Evolutionary conservation across 1,284 basidiomycete species (phyloP), one percentile per base, ranked within the genome.

Genomic region (Rhodotorula sp.): DNA sequence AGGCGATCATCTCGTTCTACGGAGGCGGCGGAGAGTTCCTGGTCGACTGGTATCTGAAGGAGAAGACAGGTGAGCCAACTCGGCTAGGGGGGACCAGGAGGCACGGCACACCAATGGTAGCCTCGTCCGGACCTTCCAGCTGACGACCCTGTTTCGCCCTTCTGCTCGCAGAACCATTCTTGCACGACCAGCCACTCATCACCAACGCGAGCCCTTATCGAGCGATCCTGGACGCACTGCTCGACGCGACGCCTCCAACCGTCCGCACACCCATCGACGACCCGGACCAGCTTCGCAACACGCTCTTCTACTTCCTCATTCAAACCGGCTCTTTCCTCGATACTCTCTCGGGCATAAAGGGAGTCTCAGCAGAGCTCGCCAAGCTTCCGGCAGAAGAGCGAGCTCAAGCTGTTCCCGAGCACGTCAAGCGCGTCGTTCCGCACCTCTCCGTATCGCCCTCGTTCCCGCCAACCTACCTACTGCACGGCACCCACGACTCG

Each of bases 21-120:
- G 64, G 27, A 11, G 64, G 53, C 4, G 64, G 59, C 2, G 64
- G 64, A 7, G 64, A 66, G 36, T 53, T 66, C 27, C 27, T 66
- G 27, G 24, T 59, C 1, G 59, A 66, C 53, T 66, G 64, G 64
- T 55, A 54, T 22, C 24, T 60, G n/a, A 32, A 55, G 10, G 46
- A 55, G 36, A 66, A 66, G 59, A 66, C 19, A 11, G 64, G 64
- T 61, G 4, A 1, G 51, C 11, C 2, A 17, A 2, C 9, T 7
- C 29, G 4, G 10, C 24, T 39, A 15, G 11, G 13, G 39, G 39
- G 3, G 39, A 8, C 22, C n/a, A n/a, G n/a, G 27, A 1, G n/a
- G 5, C 9, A 30, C 6, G 4, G n/a, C n/a, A n/a, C n/a, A 20
- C 32, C 8, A 19, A 44, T 5, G 10, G 11, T 8, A n/a, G 11